Conservation (phyloP, 2,329 filamentous ascomycete genomes). For the Cercospora sp. region DNA sequence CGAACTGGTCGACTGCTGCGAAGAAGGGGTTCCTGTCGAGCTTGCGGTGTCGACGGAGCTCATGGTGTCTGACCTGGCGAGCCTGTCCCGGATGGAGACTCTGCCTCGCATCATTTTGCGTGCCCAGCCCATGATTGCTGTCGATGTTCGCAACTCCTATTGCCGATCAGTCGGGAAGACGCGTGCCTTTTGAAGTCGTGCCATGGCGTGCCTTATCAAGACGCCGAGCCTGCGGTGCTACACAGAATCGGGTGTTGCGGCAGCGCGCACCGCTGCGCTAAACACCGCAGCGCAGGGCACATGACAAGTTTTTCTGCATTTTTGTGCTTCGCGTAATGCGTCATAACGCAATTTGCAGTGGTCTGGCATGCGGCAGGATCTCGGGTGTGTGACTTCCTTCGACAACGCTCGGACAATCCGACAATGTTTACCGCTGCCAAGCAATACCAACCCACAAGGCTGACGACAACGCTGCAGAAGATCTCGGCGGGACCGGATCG, state of each 20-base stretch:
- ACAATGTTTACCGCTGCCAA: slow-evolving; percentile 2
- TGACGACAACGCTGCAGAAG: slow-evolving; percentile 7
- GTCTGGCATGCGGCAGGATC: slow-evolving; percentile 1
- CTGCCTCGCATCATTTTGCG: slow-evolving; percentile 5
- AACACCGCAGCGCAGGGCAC: background rate
- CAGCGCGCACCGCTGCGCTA: background rate
- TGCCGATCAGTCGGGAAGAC: background rate
- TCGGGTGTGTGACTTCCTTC: background rate
- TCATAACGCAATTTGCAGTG: slow-evolving; percentile 3
- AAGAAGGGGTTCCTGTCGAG: slow-evolving; percentile 5
- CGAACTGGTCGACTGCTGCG: background rate
- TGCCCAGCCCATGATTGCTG: slow-evolving; percentile 6
- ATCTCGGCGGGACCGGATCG: slow-evolving; percentile 1
- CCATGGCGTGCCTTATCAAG: slow-evolving; percentile 3
- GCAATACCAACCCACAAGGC: slow-evolving; percentile 4
- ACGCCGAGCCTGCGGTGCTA: background rate
- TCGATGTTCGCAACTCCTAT: background rate
- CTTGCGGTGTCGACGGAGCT: slow-evolving; percentile 2
- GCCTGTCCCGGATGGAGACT: slow-evolving; percentile 2
- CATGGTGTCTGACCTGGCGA: slow-evolving; percentile 1
- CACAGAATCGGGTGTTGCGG: slow-evolving; percentile 4
- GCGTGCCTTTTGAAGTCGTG: background rate
- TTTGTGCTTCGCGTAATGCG: background rate
- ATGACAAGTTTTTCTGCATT: background rate
- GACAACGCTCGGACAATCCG: slow-evolving; percentile 1